These are phyloP conservation scores for Tricholoma bakamatsutake DNA, from an alignment of 768 basidiomycete genomes.

Conservation along the genomic window DNA sequence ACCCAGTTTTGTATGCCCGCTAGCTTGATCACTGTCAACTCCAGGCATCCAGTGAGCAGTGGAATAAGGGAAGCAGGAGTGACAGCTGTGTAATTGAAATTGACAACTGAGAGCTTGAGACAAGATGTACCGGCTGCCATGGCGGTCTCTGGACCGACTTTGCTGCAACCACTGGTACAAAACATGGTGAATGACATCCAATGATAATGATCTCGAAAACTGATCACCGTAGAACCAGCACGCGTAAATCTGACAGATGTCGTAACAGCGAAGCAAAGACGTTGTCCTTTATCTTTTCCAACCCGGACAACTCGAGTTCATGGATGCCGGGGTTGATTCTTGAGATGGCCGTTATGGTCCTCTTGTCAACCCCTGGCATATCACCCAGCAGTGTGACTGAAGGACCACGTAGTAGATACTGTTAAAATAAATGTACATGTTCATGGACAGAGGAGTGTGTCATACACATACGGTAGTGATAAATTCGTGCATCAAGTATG, in stretches of 20 bases:
- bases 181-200: conserved; percentile 6
- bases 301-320: conserved; percentile 45
- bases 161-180: conserved; percentile 48
- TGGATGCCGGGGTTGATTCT: conserved; percentile 32
- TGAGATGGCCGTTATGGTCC: conserved; percentile 42
- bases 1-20: conserved; percentile 62
- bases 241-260: conserved; percentile 36
- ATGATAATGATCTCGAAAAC: background rate
- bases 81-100: conserved; percentile 57
- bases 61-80: conserved; percentile 41
- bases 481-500: conserved; percentile 45
- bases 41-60: conserved; percentile 29
- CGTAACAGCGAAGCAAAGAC: conserved; percentile 45
- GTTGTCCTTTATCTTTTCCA: conserved; percentile 46
- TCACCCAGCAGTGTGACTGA: conserved; percentile 40
- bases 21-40: conserved; percentile 52
- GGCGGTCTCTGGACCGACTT: conserved; percentile 46
- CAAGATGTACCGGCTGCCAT: conserved; percentile 38
- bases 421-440: background rate
- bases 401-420: conserved; percentile 58
- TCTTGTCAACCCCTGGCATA: conserved; percentile 46
- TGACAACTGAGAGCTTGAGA: conserved; percentile 38
- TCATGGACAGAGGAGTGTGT: background rate
- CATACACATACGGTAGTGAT: conserved; percentile 44
- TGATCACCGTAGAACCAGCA: conserved; percentile 50